Evolutionary conservation across 495 filamentous ascomycete genomes (phyloP).

Genomic region (Penicillium robsamsonii): DNA sequence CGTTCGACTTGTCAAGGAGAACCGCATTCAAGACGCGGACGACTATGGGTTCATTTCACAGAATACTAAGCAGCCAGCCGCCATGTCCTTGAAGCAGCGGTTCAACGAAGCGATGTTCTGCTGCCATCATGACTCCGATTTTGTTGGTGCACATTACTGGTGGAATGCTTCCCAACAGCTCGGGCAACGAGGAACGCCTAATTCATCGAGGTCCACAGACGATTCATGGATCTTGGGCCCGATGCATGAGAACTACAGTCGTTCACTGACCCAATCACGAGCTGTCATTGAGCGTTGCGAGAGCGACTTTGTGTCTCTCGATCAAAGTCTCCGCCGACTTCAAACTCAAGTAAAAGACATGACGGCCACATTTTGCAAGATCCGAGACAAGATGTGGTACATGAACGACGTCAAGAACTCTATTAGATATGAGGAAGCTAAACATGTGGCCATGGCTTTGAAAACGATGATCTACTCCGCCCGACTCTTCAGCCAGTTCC

Average conservation of each 20-base stretch:
- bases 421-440: constrained; percentile 82
- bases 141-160: constrained; percentile 50
- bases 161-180: constrained; percentile 47
- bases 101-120: constrained; percentile 42
- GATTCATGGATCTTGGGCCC: constrained; percentile 46
- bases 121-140: constrained; percentile 42
- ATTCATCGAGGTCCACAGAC: constrained; percentile 19
- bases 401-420: constrained; percentile 94
- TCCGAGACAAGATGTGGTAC: constrained; percentile 97
- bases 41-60: constrained; percentile 11
- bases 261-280: constrained; percentile 37
- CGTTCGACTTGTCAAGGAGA: constrained; percentile 75
- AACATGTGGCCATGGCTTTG: constrained; percentile 79
- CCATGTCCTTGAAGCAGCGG: constrained; percentile 35
- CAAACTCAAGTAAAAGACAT: constrained; percentile 36
- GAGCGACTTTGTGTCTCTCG: constrained; percentile 37
- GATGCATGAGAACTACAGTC: constrained; percentile 38
- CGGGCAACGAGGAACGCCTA: constrained; percentile 24
- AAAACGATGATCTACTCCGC: constrained; percentile 77
- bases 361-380: constrained; percentile 36
- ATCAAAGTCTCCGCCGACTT: constrained; percentile 38
- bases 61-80: neutral
- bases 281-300: constrained; percentile 45
- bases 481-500: constrained; percentile 39
- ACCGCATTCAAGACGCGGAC: constrained; percentile 53